phyloP scores from a whole-genome alignment of 2,329 filamentous ascomycete species.

The Cladosporium velox region DNA sequence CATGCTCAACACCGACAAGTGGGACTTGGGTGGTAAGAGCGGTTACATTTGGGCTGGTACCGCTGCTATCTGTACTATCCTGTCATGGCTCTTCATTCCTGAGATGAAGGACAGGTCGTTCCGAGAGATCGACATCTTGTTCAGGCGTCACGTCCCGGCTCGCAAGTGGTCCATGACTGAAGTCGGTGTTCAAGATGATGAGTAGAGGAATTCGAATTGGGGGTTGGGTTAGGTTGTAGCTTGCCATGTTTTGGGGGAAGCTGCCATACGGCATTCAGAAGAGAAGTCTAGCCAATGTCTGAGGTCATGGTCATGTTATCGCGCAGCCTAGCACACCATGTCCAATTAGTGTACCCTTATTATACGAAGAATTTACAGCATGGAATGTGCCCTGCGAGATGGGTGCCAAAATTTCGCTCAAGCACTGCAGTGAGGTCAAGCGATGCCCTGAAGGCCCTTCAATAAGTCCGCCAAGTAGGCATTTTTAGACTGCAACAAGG shows the following conservation, averaged over 20 bases:
- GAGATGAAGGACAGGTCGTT: conserved; percentile 61
- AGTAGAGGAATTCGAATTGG: not conserved
- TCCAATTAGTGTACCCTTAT: not conserved
- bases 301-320: not conserved
- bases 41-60: conserved; percentile 64
- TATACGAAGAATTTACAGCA: not conserved
- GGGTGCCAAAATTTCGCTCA: not conserved
- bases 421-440: not conserved
- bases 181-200: conserved; percentile 61
- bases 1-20: conserved; percentile 58
- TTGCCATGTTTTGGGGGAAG: not conserved
- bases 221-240: not conserved
- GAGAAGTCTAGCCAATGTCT: not conserved
- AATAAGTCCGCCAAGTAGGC: no score
- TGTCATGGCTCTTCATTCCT: conserved; percentile 51
- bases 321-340: not conserved
- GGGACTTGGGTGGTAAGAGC: conserved; percentile 54
- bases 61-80: conserved; percentile 56
- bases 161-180: conserved; percentile 58
- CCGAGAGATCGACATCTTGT: conserved; percentile 64
- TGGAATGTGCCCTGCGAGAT: not conserved
- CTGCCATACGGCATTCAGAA: not conserved
- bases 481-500: no score
- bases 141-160: conserved; percentile 56
- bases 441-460: not conserved